Percentiles rank a stretch among this genome's conserved stretches.
Evolutionary conservation across 352 stramenopile species (phyloP).

Genomic region (Phytophthora pistaciae): DNA sequence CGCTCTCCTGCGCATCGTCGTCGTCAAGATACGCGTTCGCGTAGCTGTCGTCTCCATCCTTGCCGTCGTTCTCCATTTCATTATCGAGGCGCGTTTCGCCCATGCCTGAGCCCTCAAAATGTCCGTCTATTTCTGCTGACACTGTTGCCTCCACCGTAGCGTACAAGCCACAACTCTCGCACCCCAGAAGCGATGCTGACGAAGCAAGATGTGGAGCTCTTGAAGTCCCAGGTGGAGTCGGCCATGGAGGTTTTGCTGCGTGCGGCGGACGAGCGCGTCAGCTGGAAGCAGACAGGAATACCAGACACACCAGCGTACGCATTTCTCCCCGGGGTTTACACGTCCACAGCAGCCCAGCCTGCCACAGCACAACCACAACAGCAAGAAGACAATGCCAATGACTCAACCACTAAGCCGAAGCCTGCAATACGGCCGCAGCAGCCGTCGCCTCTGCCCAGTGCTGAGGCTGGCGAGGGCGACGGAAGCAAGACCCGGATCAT

Average conservation of each 20-base stretch:
- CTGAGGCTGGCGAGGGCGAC: constrained; percentile 30
- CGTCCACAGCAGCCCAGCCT: constrained; percentile 4
- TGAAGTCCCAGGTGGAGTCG: constrained; percentile 66
- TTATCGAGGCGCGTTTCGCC: constrained; percentile 30
- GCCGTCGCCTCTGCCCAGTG: neutral
- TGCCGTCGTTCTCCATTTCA: constrained; percentile 29
- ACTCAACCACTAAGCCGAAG: constrained; percentile 8
- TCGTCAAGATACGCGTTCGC: constrained; percentile 54
- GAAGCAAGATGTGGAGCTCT: constrained; percentile 45
- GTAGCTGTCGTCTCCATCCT: constrained; percentile 48
- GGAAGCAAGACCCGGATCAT: constrained; percentile 52
- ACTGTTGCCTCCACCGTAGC: neutral
- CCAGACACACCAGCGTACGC: constrained; percentile 40
- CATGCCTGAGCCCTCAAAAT: constrained; percentile 20
- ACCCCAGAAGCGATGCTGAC: constrained; percentile 14
- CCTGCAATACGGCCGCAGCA: constrained; percentile 4
- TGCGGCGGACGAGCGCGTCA: constrained; percentile 66
- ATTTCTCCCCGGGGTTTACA: constrained; percentile 76
- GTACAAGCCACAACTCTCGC: neutral
- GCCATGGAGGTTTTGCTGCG: constrained; percentile 72
- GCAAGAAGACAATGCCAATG: constrained; percentile 18
- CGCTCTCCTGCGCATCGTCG: constrained; percentile 48
- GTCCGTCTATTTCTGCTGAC: constrained; percentile 27
- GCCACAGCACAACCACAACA: constrained; percentile 9
- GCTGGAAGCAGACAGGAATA: constrained; percentile 50